Percentiles rank a stretch among this genome's conserved stretches.
phyloP scores from a whole-genome alignment of 2,329 filamentous ascomycete species.

The Neonectria hederae region DNA sequence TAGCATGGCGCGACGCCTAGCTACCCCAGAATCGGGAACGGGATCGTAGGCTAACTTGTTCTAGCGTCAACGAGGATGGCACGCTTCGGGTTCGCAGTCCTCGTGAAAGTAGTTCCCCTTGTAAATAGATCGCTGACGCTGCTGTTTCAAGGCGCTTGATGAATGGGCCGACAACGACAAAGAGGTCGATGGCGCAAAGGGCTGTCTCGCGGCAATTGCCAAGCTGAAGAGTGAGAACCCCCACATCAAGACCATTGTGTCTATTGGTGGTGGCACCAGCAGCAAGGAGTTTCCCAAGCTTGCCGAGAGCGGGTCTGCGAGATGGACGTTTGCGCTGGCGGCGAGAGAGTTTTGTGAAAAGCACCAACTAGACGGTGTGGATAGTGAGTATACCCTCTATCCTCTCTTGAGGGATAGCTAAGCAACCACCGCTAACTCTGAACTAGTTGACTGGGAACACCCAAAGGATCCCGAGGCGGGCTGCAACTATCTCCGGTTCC shows the following conservation, averaged over 20 bases:
- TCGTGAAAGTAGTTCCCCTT: neutral
- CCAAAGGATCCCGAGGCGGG: conserved; percentile 64
- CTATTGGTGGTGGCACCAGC: conserved; percentile 71
- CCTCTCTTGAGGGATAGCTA: neutral
- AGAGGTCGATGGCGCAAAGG: conserved; percentile 65
- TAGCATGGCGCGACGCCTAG: neutral
- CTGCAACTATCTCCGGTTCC: conserved; percentile 64
- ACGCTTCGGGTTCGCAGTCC: conserved; percentile 52
- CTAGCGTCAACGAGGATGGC: conserved; percentile 48
- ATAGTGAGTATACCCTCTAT: conserved; percentile 56
- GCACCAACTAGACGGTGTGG: conserved; percentile 70
- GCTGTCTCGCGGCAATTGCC: conserved; percentile 68
- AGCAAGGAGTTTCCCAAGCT: conserved; percentile 69
- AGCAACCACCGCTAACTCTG: neutral
- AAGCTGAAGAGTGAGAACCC: conserved; percentile 66
- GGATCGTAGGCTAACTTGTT: conserved; percentile 21
- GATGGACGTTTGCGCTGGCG: conserved; percentile 64
- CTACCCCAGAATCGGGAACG: neutral
- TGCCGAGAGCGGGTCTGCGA: conserved; percentile 57
- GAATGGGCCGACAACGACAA: conserved; percentile 71
- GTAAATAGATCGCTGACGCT: conserved; percentile 6
- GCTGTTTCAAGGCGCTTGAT: conserved; percentile 56
- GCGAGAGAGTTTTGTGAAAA: conserved; percentile 64
- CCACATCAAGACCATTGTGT: conserved; percentile 67
- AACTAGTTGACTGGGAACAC: conserved; percentile 74